These are phyloP conservation scores for Dioscorea dumetorum DNA, from an alignment of 106 monocot genomes.

Conservation along the genomic window DNA sequence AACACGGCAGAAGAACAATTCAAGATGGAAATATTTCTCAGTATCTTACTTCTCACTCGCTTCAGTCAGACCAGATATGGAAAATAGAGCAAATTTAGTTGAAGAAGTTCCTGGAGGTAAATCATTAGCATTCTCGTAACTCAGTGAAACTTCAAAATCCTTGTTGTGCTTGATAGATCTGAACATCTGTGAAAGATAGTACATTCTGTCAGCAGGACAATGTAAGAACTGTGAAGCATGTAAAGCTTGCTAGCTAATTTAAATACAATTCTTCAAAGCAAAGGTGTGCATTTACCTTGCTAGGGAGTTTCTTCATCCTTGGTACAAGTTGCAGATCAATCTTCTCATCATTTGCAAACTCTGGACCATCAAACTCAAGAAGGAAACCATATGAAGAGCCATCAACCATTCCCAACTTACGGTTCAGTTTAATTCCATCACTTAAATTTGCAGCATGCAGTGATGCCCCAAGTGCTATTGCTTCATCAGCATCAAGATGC, in stretches of 20 bases:
- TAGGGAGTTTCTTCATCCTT: conserved; percentile 91
- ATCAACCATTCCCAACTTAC: conserved; percentile 96
- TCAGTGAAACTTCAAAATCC: conserved; percentile 81
- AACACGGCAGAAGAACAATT: too few relatives aligned
- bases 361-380: conserved; percentile 56
- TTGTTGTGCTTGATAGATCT: conserved; percentile 79
- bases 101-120: conserved; percentile 73
- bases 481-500: conserved; percentile 99
- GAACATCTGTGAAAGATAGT: conserved; percentile 40
- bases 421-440: conserved; percentile 98
- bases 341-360: conserved; percentile 58
- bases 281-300: conserved; percentile 45
- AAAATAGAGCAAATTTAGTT: conserved; percentile 62
- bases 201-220: too few relatives aligned
- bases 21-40: too few relatives aligned
- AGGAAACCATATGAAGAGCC: conserved; percentile 85
- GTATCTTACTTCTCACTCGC: conserved; percentile 71
- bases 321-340: conserved; percentile 66
- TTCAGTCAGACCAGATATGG: conserved; percentile 75
- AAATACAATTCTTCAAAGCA: not conserved
- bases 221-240: too few relatives aligned
- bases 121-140: conserved; percentile 51
- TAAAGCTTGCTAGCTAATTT: too few relatives aligned
- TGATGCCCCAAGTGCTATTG: conserved; percentile 91
- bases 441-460: conserved; percentile 97